phyloP scores from a whole-genome alignment of 2,329 filamentous ascomycete genomes.

The Colletotrichum lupini region DNA sequence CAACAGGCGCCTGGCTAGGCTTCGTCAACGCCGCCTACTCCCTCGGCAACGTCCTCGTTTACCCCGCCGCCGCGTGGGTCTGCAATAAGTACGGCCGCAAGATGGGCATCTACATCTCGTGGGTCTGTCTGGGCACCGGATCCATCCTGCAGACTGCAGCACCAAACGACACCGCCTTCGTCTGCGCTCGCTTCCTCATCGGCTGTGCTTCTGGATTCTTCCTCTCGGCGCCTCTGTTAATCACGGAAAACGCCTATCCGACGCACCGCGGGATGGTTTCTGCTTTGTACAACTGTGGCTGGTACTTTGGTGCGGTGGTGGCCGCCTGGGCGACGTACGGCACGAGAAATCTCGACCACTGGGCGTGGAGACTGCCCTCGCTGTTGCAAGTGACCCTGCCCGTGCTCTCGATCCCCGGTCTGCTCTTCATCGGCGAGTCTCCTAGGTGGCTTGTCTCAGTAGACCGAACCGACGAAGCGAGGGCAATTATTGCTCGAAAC shows the following conservation, averaged over 20 bases:
- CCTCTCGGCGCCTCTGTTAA: slow-evolving; percentile 44
- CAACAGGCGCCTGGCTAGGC: slow-evolving; percentile 17
- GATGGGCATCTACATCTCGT: slow-evolving; percentile 14
- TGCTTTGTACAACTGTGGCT: slow-evolving; percentile 13
- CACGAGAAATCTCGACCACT: slow-evolving; percentile 13
- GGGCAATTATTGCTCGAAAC: slow-evolving; percentile 38
- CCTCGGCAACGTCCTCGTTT: slow-evolving; percentile 46
- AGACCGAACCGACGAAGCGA: slow-evolving; percentile 42
- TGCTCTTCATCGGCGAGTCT: slow-evolving; percentile 43
- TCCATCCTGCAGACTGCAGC: slow-evolving; percentile 41
- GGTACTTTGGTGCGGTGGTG: slow-evolving; percentile 49
- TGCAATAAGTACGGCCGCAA: slow-evolving; percentile 31
- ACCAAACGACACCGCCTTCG: slow-evolving; percentile 42
- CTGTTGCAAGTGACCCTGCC: slow-evolving; percentile 58
- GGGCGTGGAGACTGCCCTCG: slow-evolving; percentile 30
- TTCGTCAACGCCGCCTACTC: slow-evolving; percentile 42
- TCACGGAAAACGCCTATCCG: slow-evolving; percentile 47
- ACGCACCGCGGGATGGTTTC: slow-evolving; percentile 39
- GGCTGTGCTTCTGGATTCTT: slow-evolving; percentile 45
- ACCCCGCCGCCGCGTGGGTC: slow-evolving; percentile 49
- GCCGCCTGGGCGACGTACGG: slow-evolving; percentile 44
- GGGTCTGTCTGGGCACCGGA: background rate
- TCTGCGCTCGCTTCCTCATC: slow-evolving; percentile 46
- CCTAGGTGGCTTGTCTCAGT: slow-evolving; percentile 43
- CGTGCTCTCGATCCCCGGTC: slow-evolving; percentile 43